A percentile compares a stretch with the other conserved stretches of the same genome.
Conservation (phyloP, 2,329 filamentous ascomycete genomes). For the Beauveria sp. region DNA sequence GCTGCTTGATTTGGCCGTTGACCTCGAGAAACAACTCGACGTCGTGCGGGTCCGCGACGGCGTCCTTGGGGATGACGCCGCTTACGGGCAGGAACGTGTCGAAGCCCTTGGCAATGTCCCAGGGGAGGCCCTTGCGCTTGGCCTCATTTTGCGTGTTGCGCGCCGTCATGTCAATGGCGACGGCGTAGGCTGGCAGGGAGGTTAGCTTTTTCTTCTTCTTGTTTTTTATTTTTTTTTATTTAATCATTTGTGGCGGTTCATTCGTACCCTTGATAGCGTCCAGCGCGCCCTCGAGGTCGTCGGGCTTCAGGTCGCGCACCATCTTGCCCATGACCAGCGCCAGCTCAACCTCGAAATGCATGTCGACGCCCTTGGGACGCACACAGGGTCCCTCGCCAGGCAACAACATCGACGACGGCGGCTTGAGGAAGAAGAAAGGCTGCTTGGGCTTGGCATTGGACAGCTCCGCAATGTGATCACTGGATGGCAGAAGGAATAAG, state of each 20-base stretch:
- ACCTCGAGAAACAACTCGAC: slow-evolving; percentile 80
- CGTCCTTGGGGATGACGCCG: slow-evolving; percentile 68
- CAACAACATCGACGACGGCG: slow-evolving; percentile 74
- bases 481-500: slow-evolving; percentile 27
- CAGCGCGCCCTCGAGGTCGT: slow-evolving; percentile 68
- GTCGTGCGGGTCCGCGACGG: slow-evolving; percentile 80
- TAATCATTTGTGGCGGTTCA: too few relatives aligned
- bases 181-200: slow-evolving; percentile 61
- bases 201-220: neutral
- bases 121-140: slow-evolving; percentile 93
- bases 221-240: too few relatives aligned
- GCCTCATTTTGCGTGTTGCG: slow-evolving; percentile 94
- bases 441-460: slow-evolving; percentile 83
- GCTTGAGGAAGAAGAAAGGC: slow-evolving; percentile 99
- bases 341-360: slow-evolving; percentile 95
- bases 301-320: slow-evolving; percentile 64
- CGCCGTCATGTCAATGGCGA: slow-evolving; percentile 95
- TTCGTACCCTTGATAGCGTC: slow-evolving; percentile 70
- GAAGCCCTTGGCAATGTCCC: slow-evolving; percentile 95
- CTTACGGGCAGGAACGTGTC: slow-evolving; percentile 93
- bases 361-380: slow-evolving; percentile 70
- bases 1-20: slow-evolving; percentile 70
- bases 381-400: slow-evolving; percentile 73
- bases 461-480: slow-evolving; percentile 89
- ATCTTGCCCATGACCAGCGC: slow-evolving; percentile 80